Evolutionary conservation across 176 grass and related monocot genomes (phyloP), one percentile per base, ranked within the genome.

Genomic region (Oryza meyeriana): DNA sequence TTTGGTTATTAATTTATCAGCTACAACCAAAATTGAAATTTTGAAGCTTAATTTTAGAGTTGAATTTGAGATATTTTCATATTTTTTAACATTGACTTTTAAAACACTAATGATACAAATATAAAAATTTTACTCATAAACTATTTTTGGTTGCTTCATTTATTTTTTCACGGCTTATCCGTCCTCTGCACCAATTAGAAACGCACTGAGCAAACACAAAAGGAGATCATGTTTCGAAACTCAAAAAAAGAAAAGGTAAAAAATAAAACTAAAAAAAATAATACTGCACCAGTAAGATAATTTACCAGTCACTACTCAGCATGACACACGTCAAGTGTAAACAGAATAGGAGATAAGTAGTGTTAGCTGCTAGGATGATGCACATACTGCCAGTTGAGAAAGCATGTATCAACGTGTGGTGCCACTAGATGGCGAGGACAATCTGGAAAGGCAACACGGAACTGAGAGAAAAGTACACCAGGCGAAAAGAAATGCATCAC

Each of bases 361-460:
- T 29, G 39, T 27, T 29, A 31, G 16, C 34, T 34, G 29, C n/a
- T 69, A 52, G 24, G 63, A 70, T 30, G 64, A 76, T 64, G 55
- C 29, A 35, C 36, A 28, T 32, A 47, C 1, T 59, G 66, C 39
- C 29, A 20, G 66, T 63, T 38, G 66, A 71, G 22, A 64, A 85
- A 64, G 57, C 11, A 63, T 22, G 2, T 11, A 59, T 59, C 8
- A 24, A 59, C 11, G 55, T 59, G 25, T 59, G n/a, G 55, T 25
- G 55, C n/a, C 22, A 59, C 55, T 58, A 17, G 25, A 63, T 63
- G 68, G 11, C 10, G 28, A 71, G 29, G 39, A 71, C 52, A 42
- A 83, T 66, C 80, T 72, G 86, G 32, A 83, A 78, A 72, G 42
- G 39, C 9, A 18, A n/a, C 66, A 25, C 5, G 5, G 30, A 52